Evolutionary conservation across 306 rosid genomes (phyloP), one percentile per base, ranked within the genome.

Genomic region (Boehmeria nivea): DNA sequence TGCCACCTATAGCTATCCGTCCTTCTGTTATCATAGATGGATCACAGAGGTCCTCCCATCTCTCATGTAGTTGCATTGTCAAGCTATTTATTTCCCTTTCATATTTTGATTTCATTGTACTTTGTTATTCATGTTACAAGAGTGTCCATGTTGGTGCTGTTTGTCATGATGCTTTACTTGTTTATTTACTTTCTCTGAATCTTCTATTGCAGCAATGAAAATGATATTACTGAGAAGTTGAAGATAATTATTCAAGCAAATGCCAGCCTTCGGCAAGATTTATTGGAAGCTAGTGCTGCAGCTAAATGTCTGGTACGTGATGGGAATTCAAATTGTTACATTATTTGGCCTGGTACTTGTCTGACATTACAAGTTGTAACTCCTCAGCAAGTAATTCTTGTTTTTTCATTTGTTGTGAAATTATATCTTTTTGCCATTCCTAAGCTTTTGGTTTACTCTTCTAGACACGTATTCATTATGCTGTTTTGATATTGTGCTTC

Each of bases 11-110:
- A 54, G 69, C 84, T 38, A 81, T 84, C 69, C 95, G 96, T 64
- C 98, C 98, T 61, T 91, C 98, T 56, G 98, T 84, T 57, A 70
- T 91, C 10, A 74, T 76, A 83, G 91, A 80, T 68, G 79, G 84
- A 49, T 75, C 85, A 42, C 91, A 49, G 54, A 90, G 95, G 98
- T 90, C 57, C 65, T 73, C 39, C 50, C 57, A 27, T 36, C 42
- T 38, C 22, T 27, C 14, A 47, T 60, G 65, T 60, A n/a, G 34
- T 18, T 38, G 24, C 61, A 31, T 18, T n/a, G 11, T 33, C 54
- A 50, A 45, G 51, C 46, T 42, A 33, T 49, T 48, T 59, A 18
- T 64, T n/a, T 67, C 45, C n/a, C 62, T 43, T 34, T 8, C 9
- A 11, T 26, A 5, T 28, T 34, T 14, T 21, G 36, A 57, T 19